A percentile compares a stretch with the other conserved stretches of the same genome.
phyloP scores from a whole-genome alignment of 371 early-diverging fungal genomes.

The Mucor plumbeus region DNA sequence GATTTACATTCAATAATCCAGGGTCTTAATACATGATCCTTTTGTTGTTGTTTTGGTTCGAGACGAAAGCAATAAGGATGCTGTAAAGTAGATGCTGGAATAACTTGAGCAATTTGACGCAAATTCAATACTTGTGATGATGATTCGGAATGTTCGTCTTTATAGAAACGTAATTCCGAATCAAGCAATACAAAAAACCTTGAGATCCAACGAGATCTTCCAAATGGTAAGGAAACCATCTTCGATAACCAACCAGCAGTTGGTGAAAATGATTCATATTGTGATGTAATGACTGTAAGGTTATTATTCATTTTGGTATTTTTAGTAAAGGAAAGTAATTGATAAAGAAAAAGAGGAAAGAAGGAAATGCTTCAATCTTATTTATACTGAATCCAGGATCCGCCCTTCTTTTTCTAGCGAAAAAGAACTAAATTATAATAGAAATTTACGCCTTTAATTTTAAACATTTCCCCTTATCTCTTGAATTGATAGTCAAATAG shows the following conservation, averaged over 20 bases:
- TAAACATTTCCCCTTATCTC: not conserved
- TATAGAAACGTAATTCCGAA: conserved; percentile 32
- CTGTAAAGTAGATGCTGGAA: conserved; percentile 15
- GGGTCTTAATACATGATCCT: conserved; percentile 9
- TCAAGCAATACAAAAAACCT: conserved; percentile 33
- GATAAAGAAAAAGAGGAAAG: not conserved
- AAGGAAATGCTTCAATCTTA: not conserved
- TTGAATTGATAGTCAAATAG: not conserved
- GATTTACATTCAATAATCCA: conserved; percentile 36
- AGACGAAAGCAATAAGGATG: conserved; percentile 26
- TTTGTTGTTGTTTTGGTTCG: conserved; percentile 11
- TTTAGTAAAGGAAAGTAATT: not conserved
- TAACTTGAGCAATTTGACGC: conserved; percentile 19
- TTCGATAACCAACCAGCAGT: conserved; percentile 33
- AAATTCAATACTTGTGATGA: conserved; percentile 25
- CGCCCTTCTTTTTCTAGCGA: not conserved
- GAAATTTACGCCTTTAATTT: not conserved
- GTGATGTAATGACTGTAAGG: not conserved
- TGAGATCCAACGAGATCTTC: conserved; percentile 32
- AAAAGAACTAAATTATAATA: not conserved
- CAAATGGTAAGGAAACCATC: conserved; percentile 26
- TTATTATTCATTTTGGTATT: not conserved
- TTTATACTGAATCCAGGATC: not conserved
- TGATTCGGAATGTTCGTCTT: conserved; percentile 28
- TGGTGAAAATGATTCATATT: conserved; percentile 7